phyloP scores from a whole-genome alignment of 2,329 filamentous ascomycete species.

The Ophiostoma australiae region DNA sequence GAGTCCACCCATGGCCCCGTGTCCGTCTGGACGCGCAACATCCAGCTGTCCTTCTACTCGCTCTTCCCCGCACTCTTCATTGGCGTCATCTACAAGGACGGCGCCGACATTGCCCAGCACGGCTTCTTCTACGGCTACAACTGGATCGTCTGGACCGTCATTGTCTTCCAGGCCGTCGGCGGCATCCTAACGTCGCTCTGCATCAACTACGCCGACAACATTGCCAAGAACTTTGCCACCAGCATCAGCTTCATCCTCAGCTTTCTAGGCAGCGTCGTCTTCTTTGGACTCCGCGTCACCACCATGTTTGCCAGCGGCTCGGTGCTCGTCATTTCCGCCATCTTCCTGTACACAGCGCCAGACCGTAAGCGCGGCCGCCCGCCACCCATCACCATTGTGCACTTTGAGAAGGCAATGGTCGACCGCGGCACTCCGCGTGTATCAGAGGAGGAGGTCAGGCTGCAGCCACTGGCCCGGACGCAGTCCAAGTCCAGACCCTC shows the following conservation, averaged over 20 bases:
- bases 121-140: constrained; percentile 97
- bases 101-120: constrained; percentile 71
- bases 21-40: constrained; percentile 89
- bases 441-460: constrained; percentile 33
- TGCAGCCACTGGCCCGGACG: constrained; percentile 35
- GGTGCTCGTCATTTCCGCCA: constrained; percentile 69
- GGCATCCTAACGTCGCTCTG: constrained; percentile 79
- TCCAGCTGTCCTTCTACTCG: constrained; percentile 91
- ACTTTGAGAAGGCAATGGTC: constrained; percentile 69
- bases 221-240: constrained; percentile 89
- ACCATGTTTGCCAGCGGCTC: constrained; percentile 77
- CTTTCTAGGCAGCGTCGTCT: constrained; percentile 75
- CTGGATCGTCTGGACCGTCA: constrained; percentile 80
- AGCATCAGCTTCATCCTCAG: constrained; percentile 87
- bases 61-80: constrained; percentile 83
- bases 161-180: constrained; percentile 75
- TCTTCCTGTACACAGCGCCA: constrained; percentile 74
- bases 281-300: constrained; percentile 76
- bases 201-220: constrained; percentile 80
- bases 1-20: constrained; percentile 64
- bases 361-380: constrained; percentile 58
- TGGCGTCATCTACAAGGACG: constrained; percentile 82
- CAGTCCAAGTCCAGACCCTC: neutral
- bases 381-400: constrained; percentile 62
- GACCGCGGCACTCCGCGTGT: constrained; percentile 38